Evolutionary conservation across 345 rosid species (phyloP).

Genomic region (Leavenworthia alabamica): DNA sequence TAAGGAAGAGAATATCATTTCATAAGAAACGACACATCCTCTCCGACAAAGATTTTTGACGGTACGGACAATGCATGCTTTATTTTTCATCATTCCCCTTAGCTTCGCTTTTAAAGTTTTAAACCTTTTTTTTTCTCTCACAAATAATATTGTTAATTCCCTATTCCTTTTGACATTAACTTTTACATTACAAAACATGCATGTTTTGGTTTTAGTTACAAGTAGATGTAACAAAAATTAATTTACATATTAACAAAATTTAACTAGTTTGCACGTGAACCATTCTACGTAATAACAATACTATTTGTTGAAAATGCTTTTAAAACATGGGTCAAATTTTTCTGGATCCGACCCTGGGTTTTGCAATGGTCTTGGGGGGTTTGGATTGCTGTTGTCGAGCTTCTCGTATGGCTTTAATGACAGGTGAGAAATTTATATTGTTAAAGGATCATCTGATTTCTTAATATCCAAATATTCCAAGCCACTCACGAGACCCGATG

Average conservation of each 20-base stretch:
- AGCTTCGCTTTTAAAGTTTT: slow-evolving; percentile 1
- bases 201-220: background rate
- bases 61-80: slow-evolving; percentile 25
- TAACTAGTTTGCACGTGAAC: background rate
- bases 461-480: no score
- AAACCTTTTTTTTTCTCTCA: background rate
- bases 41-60: slow-evolving; percentile 59
- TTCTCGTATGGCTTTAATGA: no score
- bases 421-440: no score
- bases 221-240: background rate
- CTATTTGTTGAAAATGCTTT: background rate
- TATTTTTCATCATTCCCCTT: slow-evolving; percentile 23
- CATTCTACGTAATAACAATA: background rate
- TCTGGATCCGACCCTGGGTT: no score
- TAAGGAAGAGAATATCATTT: slow-evolving; percentile 1
- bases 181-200: background rate
- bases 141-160: background rate
- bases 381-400: no score
- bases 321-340: background rate
- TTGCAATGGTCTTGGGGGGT: no score
- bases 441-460: no score
- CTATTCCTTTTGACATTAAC: background rate
- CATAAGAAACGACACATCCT: slow-evolving; percentile 35
- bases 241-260: background rate
- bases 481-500: no score